Base-by-base conservation (phyloP, 352 stramenopile species). In the Elongisporangium prolatum region DNA sequence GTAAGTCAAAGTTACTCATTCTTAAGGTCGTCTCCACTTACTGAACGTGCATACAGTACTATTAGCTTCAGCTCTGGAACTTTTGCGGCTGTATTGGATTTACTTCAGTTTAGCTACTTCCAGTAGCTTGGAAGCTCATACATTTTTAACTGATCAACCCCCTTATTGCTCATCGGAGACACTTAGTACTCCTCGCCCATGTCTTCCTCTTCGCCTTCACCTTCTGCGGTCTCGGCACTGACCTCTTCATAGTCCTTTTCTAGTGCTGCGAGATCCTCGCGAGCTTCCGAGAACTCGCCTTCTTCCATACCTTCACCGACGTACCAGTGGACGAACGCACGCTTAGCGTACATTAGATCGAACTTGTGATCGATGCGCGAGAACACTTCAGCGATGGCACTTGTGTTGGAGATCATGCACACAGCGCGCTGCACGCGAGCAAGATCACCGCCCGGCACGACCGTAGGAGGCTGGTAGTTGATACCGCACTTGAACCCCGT, bases 211-310 rank as follows among this genome's bases (percentile, higher is more conserved):
- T 98, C 94, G 53, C 84, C 95, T 52, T 99, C 95, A 49, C 88
- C 96, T 51, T 99, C 97, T 24, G 95, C 93, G 21, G 96, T 98
- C 78, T 99, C 97, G 16, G 95, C 95, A 28, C 93, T 97, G 61
- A 99, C 97, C 72, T 99, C 97, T 68, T 99, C 97, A 75, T 99
- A 99, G 79, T 99, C 97, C 88, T 99, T 99, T 76, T 99, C 97
- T 24, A 98, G 80, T 21, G 96, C 96, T 24, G 96, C 96, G 52
- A 99, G 80, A 86, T 99, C 96, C 79, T 99, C 97, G 80, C 97
- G 95, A 47, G 97, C 97, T 69, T 99, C 97, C 55, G 95, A 98
- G 75, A 99, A 99, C 74, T 99, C 97, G 61, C 97, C 97, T 81
- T 99, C 97, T 77, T 99, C 97, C 97, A 99, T 99, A 76, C 97